Evolutionary conservation across 352 stramenopile genomes (phyloP).

Genomic region (Globisporangium radiosum): DNA sequence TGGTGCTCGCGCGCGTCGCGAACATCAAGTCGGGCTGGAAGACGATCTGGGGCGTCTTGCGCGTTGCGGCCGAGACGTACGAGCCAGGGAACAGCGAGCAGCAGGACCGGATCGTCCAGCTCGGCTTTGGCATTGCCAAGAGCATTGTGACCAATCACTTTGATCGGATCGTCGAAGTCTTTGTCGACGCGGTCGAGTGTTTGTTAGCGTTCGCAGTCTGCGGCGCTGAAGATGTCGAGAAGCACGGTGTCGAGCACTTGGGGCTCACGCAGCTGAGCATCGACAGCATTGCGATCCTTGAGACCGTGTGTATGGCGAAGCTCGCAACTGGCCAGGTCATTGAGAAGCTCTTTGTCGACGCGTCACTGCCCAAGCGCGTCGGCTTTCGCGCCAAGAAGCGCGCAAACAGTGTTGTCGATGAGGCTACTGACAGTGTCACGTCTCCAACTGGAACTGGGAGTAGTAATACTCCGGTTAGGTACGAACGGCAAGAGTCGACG

Average conservation of each 20-base stretch:
- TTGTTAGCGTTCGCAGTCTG: conserved; percentile 76
- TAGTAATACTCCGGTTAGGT: conserved; percentile 27
- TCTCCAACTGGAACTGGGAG: conserved; percentile 11
- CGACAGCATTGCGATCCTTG: conserved; percentile 56
- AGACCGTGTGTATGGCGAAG: conserved; percentile 66
- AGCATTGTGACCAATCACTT: conserved; percentile 77
- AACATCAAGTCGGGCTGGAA: conserved; percentile 93
- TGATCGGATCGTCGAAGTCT: conserved; percentile 69
- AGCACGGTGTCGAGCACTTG: conserved; percentile 38
- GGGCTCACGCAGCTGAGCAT: conserved; percentile 62
- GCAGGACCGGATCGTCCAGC: conserved; percentile 72
- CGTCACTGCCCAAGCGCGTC: conserved; percentile 33
- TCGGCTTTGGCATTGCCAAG: conserved; percentile 86
- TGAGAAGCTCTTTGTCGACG: conserved; percentile 41
- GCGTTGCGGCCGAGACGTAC: conserved; percentile 82
- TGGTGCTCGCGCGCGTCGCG: conserved; percentile 81
- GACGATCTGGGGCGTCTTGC: conserved; percentile 90
- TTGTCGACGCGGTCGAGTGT: conserved; percentile 76
- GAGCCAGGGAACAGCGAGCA: conserved; percentile 39
- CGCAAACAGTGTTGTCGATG: conserved; percentile 15
- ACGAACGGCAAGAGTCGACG: conserved; percentile 63
- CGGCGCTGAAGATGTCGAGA: conserved; percentile 57
- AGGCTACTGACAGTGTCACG: conserved; percentile 3
- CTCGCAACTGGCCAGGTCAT: conserved; percentile 73
- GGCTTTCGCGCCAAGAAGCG: conserved; percentile 56